A percentile compares a stretch with the other conserved stretches of the same genome.
Evolutionary conservation across 2,329 filamentous ascomycete species (phyloP).

Genomic region (Fusarium phyllophilum): DNA sequence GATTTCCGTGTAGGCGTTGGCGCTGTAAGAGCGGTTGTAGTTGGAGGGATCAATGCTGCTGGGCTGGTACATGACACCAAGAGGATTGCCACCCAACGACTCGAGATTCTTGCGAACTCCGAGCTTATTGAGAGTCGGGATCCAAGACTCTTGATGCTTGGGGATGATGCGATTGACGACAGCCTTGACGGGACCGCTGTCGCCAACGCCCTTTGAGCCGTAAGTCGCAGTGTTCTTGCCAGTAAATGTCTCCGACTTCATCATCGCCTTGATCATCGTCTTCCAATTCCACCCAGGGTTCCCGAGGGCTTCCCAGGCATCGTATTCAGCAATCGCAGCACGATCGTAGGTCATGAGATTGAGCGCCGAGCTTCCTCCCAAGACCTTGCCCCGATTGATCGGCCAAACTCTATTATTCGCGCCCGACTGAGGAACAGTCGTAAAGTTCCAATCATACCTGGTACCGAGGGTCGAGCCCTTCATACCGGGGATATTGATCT

Average conservation of each 20-base stretch:
- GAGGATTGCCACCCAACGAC: slow-evolving; percentile 56
- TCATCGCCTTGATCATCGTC: slow-evolving; percentile 27
- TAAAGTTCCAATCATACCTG: slow-evolving; percentile 46
- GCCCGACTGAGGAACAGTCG: slow-evolving; percentile 41
- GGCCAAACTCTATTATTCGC: slow-evolving; percentile 34
- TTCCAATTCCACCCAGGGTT: slow-evolving; percentile 53
- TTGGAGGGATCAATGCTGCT: slow-evolving; percentile 56
- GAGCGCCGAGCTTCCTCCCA: slow-evolving; percentile 46
- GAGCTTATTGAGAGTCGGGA: slow-evolving; percentile 55
- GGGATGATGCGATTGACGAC: slow-evolving; percentile 55
- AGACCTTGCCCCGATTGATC: slow-evolving; percentile 40
- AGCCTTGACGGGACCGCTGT: slow-evolving; percentile 38
- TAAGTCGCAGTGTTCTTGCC: slow-evolving; percentile 37
- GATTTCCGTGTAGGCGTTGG: slow-evolving; percentile 56
- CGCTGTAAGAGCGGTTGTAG: slow-evolving; percentile 60
- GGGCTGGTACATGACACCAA: slow-evolving; percentile 61
- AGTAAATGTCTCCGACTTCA: slow-evolving; percentile 32
- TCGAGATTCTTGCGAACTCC: slow-evolving; percentile 52
- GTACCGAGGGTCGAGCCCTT: slow-evolving; percentile 35
- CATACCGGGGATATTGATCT: slow-evolving; percentile 17
- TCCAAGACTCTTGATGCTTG: slow-evolving; percentile 54
- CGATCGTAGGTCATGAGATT: slow-evolving; percentile 48
- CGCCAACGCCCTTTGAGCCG: slow-evolving; percentile 31
- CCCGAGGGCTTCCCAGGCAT: slow-evolving; percentile 51
- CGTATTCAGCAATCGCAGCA: slow-evolving; percentile 43